These are phyloP conservation scores for Lachnellula arida DNA, from an alignment of 2,329 filamentous ascomycete species.

Conservation along the genomic window DNA sequence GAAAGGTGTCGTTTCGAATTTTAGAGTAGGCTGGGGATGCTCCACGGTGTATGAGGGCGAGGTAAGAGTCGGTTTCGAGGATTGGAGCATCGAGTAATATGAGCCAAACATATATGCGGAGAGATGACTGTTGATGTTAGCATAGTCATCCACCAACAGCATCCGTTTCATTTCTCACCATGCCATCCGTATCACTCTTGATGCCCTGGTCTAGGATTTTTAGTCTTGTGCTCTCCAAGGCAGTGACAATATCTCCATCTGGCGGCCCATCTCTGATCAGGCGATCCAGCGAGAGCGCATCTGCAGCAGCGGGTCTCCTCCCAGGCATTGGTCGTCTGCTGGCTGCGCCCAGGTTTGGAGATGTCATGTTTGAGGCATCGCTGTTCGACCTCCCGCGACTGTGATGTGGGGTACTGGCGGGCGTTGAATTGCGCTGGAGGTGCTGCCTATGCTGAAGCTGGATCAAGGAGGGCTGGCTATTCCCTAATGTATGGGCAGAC, in stretches of 20 bases:
- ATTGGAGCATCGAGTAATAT: conserved; percentile 86
- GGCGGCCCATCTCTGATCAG: conserved; percentile 77
- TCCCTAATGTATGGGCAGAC: conserved; percentile 65
- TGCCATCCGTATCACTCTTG: conserved; percentile 74
- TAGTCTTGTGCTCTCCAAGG: conserved; percentile 65
- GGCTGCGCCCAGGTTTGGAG: conserved; percentile 36
- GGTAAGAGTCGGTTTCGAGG: conserved; percentile 80
- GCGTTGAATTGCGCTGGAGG: conserved; percentile 30
- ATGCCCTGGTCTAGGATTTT: conserved; percentile 73
- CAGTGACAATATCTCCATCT: conserved; percentile 61
- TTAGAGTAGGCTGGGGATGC: conserved; percentile 94
- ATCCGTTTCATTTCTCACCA: conserved; percentile 48
- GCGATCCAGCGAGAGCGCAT: conserved; percentile 63
- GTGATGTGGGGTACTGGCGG: conserved; percentile 23
- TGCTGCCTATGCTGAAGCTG: conserved; percentile 56
- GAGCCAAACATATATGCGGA: conserved; percentile 94
- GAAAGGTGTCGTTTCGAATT: conserved; percentile 97
- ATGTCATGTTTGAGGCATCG: conserved; percentile 51
- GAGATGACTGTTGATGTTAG: conserved; percentile 61
- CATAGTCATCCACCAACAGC: conserved; percentile 5
- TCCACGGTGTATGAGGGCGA: conserved; percentile 84
- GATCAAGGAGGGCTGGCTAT: conserved; percentile 49
- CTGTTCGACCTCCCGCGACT: conserved; percentile 67
- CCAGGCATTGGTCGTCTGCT: conserved; percentile 41
- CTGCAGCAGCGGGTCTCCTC: conserved; percentile 45